Evolutionary conservation across 306 rosid genomes (phyloP), one percentile per base, ranked within the genome.

Genomic region (Benincasa hispida): DNA sequence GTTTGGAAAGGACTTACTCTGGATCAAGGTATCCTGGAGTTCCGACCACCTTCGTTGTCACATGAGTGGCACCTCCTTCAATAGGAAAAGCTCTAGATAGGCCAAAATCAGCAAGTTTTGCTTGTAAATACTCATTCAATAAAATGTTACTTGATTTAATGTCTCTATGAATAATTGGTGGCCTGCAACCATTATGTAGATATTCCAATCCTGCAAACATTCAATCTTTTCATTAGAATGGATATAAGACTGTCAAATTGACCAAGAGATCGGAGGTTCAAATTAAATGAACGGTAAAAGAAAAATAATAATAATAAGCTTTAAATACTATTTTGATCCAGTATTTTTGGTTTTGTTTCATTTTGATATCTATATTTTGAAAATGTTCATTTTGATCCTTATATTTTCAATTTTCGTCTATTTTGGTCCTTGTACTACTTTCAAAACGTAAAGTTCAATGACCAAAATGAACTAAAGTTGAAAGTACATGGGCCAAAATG

Each of bases 21-120:
- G 75, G 75, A 42, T 69, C 75, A 5, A 69, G 75, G 35, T 69
- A 69, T 0, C 75, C 75, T 8, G 75, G 75, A 69, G 75, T 69
- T 42, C 75, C 75, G 8, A 69, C 75, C 34, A 69, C 75, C 8
- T 8, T 69, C 0, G 75, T 69, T 13, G 75, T 42, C 37, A 69
- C 75, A 22, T 69, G 75, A 24, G 75, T 69, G 22, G 37, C 75
- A 24, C 37, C 56, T 1, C 55, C 75, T 6, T 42, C 75, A 0
- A 1, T 24, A 24, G 75, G 75, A 42, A 69, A 69, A 25, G 75
- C 56, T 42, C 75, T 69, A 2, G 75, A 69, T 22, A 69, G 75
- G 11, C 75, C 75, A 22, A 69, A 69, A 42, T 69, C 75, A 45
- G 75, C 34, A 6, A 69, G 35, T 21, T 69, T 69, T 24, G 75